Evolutionary conservation across 139 green algal genomes (phyloP).

Genomic region (Deuterostichococcus epilithicus): DNA sequence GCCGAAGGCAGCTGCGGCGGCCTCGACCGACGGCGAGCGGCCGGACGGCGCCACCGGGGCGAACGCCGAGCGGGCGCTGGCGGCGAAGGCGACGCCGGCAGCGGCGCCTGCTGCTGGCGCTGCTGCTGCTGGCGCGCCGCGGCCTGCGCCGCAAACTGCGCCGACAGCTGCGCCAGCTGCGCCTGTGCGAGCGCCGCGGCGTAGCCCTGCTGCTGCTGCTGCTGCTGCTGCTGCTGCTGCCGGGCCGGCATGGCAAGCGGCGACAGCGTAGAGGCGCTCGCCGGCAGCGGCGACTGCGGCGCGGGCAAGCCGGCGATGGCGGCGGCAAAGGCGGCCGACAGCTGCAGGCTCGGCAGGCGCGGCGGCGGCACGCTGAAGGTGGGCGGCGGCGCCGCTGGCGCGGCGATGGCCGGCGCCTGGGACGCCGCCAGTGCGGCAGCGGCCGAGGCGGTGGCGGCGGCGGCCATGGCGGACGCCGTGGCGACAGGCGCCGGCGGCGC

Average conservation of each 20-base stretch:
- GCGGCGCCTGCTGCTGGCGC: too few species aligned
- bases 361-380: neutral
- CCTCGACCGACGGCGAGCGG: too few species aligned
- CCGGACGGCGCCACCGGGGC: neutral
- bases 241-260: neutral
- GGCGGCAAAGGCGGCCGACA: neutral
- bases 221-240: neutral
- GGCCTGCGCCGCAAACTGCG: slow-evolving; percentile 1
- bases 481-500: neutral
- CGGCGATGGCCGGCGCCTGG: neutral
- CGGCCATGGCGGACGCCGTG: neutral
- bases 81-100: neutral
- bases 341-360: neutral
- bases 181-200: too few species aligned
- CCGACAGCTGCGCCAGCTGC: neutral
- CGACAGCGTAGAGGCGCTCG: too few species aligned
- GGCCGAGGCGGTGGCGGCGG: neutral
- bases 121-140: neutral
- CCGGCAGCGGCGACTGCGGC: too few species aligned
- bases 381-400: too few species aligned
- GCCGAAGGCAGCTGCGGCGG: too few species aligned
- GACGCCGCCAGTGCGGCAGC: neutral
- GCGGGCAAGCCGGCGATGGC: neutral
- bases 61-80: neutral
- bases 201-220: too few species aligned